Evolutionary conservation across 2,329 filamentous ascomycete genomes (phyloP).

Genomic region (Mycogone perniciosa): DNA sequence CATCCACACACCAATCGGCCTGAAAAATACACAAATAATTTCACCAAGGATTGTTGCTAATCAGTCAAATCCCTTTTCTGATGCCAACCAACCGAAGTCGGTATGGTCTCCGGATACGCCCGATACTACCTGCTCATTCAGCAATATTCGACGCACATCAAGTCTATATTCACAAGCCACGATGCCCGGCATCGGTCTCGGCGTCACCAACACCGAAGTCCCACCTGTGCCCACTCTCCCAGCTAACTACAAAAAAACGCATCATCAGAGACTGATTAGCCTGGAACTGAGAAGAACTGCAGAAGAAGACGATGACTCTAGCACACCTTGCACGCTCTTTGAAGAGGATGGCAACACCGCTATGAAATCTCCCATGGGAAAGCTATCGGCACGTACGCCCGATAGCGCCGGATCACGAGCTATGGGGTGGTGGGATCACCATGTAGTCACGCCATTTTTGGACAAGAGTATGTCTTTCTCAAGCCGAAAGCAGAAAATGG

Average conservation of each 20-base stretch:
- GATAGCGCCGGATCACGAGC: slow-evolving; percentile 51
- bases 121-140: slow-evolving; percentile 40
- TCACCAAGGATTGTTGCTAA: not conserved
- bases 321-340: slow-evolving; percentile 60
- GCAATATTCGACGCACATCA: slow-evolving; percentile 40
- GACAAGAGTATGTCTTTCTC: slow-evolving; percentile 40
- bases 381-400: slow-evolving; percentile 32
- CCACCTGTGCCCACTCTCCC: slow-evolving; percentile 58
- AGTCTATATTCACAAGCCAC: slow-evolving; percentile 57
- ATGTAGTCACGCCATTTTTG: slow-evolving; percentile 64
- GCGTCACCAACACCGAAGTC: slow-evolving; percentile 27
- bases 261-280: slow-evolving; percentile 31
- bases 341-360: slow-evolving; percentile 56
- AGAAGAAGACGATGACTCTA: slow-evolving; percentile 44
- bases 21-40: not conserved
- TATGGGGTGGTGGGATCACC: slow-evolving; percentile 71
- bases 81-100: slow-evolving; percentile 34
- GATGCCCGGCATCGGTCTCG: slow-evolving; percentile 23
- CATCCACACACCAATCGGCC: slow-evolving; percentile 17
- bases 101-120: slow-evolving; percentile 59
- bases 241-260: slow-evolving; percentile 30
- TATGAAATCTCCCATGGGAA: slow-evolving; percentile 33
- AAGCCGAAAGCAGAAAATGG: slow-evolving; percentile 28
- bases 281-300: slow-evolving; percentile 23
- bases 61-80: slow-evolving; percentile 15